Base-by-base conservation (phyloP, 129 eudicot species). In the Logfia minima region DNA sequence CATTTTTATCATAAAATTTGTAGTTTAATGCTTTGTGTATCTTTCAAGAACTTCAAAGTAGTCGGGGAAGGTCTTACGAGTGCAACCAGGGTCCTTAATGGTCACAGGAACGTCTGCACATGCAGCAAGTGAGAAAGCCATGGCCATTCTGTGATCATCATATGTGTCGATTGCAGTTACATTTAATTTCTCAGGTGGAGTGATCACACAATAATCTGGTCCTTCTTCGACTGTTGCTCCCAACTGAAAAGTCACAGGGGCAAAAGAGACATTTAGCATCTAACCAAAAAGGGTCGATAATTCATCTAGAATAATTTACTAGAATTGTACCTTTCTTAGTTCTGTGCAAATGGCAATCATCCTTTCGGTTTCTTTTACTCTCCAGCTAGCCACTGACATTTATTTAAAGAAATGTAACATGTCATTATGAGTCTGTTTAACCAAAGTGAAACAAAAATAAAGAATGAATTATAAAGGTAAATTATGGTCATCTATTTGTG, bases 271-370 rank as follows among this genome's bases (percentile, higher is more conserved):
- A 66, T 65, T 80, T 74, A 80, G 63, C 79, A 37, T n/a, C 59
- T 53, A 37, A 7, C 14, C 0, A 39, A 67, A 74, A 18, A 6
- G 24, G 68, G 24, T 58, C 2, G 51, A 71, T 23, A 26, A 23
- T 16, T 17, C 18, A 18, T 67, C 37, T 34, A 26, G 62, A 55
- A n/a, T 14, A 17, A 45, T 23, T 35, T 16, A 75, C n/a, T 48
- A 53, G 11, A 29, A 71, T 39, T 66, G 63, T 74, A 93, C 96
- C 97, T 94, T 94, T 85, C 96, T 81, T 52, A 94, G 90, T 85
- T 94, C 97, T 70, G 97, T 91, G 87, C 98, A 94, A 75, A 94
- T 94, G 79, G 98, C 98, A 80, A 94, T 91, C 98, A 94, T 94
- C 64, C 98, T 79, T 84, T 91, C 98, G 5, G 98, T 91, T 84